These are phyloP conservation scores for Bathelium albidoporum DNA, from an alignment of 495 filamentous ascomycete genomes.

Conservation along the genomic window DNA sequence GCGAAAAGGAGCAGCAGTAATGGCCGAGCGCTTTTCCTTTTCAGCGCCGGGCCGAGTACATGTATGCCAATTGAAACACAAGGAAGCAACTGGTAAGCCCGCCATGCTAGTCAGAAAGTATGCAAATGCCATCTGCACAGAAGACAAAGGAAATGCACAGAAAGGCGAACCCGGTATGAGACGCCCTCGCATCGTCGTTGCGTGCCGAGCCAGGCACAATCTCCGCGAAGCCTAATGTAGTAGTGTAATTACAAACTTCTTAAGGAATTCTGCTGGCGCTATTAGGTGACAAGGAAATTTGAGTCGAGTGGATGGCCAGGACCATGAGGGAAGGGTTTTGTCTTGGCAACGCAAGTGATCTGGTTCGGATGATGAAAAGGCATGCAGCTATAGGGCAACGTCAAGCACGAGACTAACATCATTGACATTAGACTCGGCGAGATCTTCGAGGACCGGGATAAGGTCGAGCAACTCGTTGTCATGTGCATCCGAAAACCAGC, in stretches of 20 bases:
- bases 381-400: constrained; percentile 62
- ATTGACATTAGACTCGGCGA: constrained; percentile 73
- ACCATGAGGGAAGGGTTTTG: neutral
- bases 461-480: constrained; percentile 98
- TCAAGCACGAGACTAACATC: constrained; percentile 98
- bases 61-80: neutral
- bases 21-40: constrained; percentile 2
- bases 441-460: constrained; percentile 96
- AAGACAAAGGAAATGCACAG: neutral
- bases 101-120: constrained; percentile 1
- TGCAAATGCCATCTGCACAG: constrained; percentile 1
- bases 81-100: neutral
- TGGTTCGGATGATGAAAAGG: neutral
- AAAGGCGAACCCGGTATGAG: neutral
- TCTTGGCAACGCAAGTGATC: neutral
- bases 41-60: neutral
- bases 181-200: neutral
- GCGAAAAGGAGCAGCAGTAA: neutral
- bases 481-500: constrained; percentile 99
- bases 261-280: neutral
- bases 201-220: neutral
- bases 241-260: constrained; percentile 2
- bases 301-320: neutral
- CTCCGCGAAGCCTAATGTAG: neutral
- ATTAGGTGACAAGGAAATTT: neutral